Evolutionary conservation across 768 basidiomycete genomes (phyloP), one percentile per base, ranked within the genome.

Genomic region (Lactifluus hygrophoroides): DNA sequence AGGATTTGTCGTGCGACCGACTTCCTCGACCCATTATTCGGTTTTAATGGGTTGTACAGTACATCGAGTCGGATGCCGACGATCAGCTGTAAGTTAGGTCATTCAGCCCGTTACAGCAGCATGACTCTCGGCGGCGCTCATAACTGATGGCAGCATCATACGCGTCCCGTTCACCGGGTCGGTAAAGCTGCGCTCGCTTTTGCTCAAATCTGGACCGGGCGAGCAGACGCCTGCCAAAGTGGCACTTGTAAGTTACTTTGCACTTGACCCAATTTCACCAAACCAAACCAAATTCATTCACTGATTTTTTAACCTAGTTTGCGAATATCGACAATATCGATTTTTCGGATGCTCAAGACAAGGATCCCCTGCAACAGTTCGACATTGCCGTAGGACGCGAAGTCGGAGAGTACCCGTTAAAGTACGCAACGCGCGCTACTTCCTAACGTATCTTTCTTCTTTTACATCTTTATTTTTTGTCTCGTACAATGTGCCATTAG

Each of bases 81-180:
- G 93, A 94, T 67, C 88, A 92, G 70, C 71, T 96, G 90, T 90
- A 70, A 65, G 77, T 60, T 90, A 70, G 65, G 77, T 60, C 48
- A 28, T 23, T 28, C 45, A 47, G 5, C 13, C 40, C n/a, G 21
- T n/a, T 14, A 32, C 25, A 1, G 14, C 40, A 3, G 9, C 35
- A 5, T 43, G 17, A 9, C 28, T 16, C 43, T 34, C 48, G 2
- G 35, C 30, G 23, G 54, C 19, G n/a, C 38, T 27, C 32, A 46
- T 19, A 23, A 42, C 27, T 23, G 42, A 17, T n/a, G n/a, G 30
- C 42, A 91, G 90, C 65, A 90, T 92, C 64, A 71, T 93, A 51
- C 87, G 86, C 49, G 69, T 96, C 27, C 93, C 94, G 1, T 95
- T 96, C 71, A 92, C 86, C 0, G 86, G 88, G 9, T 85, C 88